phyloP scores from a whole-genome alignment of 768 basidiomycete species.

The Sutorius australiensis region DNA sequence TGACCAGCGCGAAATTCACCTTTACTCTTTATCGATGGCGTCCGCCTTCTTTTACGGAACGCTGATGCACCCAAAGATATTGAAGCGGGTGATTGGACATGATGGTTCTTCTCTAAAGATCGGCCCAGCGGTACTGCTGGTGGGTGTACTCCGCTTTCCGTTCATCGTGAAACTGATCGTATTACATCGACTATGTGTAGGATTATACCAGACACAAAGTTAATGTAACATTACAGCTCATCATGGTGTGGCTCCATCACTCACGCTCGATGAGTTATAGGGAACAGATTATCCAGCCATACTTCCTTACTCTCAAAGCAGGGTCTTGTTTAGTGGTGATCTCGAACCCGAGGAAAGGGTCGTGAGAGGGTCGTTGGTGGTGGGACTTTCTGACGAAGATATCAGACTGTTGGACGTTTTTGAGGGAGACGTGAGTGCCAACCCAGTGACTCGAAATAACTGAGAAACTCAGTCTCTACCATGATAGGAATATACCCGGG shows the following conservation, averaged over 20 bases:
- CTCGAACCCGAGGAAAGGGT: constrained; percentile 58
- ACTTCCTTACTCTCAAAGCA: constrained; percentile 52
- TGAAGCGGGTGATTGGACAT: constrained; percentile 71
- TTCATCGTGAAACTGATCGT: background rate
- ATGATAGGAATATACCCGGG: constrained; percentile 67
- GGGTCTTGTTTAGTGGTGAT: constrained; percentile 44
- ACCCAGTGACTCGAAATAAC: background rate
- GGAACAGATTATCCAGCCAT: constrained; percentile 81
- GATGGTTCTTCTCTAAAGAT: constrained; percentile 60
- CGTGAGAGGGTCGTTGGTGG: constrained; percentile 77
- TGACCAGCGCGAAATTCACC: background rate
- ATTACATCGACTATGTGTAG: constrained; percentile 32
- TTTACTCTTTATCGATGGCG: constrained; percentile 22
- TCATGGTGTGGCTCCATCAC: background rate
- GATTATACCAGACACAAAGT: constrained; percentile 81
- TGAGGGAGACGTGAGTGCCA: constrained; percentile 65
- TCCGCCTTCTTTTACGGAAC: constrained; percentile 88
- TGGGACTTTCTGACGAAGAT: constrained; percentile 63
- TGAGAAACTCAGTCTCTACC: background rate
- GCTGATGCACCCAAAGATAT: constrained; percentile 80
- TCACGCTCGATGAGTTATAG: constrained; percentile 32
- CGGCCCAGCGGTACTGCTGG: constrained; percentile 71
- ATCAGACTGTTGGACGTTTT: constrained; percentile 71
- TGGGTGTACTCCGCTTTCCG: constrained; percentile 32
- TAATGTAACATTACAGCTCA: constrained; percentile 39